These are phyloP conservation scores for Aspergillus sp. DNA, from an alignment of 2,329 filamentous ascomycete genomes.

Conservation along the genomic window DNA sequence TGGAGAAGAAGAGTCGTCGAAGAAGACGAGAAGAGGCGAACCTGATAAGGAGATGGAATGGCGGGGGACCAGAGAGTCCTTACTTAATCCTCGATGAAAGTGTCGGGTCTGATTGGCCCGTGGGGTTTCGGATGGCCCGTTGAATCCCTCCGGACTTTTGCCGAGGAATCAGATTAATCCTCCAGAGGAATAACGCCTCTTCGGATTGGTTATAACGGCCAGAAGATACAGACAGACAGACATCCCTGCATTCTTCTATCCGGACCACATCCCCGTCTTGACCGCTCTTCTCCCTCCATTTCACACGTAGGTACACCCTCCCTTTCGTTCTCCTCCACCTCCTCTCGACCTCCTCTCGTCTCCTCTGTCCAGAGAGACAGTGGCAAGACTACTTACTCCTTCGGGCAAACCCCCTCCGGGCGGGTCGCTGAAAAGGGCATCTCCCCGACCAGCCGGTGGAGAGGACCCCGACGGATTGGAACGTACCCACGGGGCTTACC, in stretches of 20 bases:
- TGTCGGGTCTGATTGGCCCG: too few relatives aligned
- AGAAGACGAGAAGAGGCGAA: background rate
- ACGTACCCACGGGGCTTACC: slow-evolving; percentile 7
- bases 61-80: too few relatives aligned
- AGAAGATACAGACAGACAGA: too few relatives aligned
- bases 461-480: background rate
- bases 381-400: background rate
- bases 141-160: too few relatives aligned
- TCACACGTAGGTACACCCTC: background rate
- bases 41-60: background rate
- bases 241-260: too few relatives aligned
- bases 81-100: too few relatives aligned
- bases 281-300: background rate
- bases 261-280: too few relatives aligned
- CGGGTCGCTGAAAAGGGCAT: background rate
- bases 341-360: background rate
- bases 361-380: background rate
- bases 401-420: background rate
- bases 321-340: background rate
- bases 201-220: too few relatives aligned
- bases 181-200: too few relatives aligned
- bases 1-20: background rate
- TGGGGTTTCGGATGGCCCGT: too few relatives aligned
- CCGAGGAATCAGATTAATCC: too few relatives aligned
- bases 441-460: background rate